Percentiles rank a stretch among this genome's conserved stretches.
Evolutionary conservation across 1,284 basidiomycete species (phyloP).

Genomic region (Sanghuangporus weigelae): DNA sequence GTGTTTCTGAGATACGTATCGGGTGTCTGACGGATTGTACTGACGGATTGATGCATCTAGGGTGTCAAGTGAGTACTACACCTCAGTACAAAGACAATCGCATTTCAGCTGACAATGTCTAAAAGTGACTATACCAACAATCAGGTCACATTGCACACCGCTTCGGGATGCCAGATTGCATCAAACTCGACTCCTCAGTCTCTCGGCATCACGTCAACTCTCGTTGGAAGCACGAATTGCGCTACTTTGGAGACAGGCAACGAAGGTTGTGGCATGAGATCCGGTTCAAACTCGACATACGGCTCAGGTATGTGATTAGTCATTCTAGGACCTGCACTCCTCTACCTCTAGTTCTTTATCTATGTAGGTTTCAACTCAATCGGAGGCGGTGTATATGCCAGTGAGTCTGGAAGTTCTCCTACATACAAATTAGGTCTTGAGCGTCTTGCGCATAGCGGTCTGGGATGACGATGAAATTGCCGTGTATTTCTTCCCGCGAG

Average conservation of each 20-base stretch:
- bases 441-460: conserved; percentile 42
- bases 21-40: background rate
- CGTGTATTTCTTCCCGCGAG: conserved; percentile 75
- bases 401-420: conserved; percentile 37
- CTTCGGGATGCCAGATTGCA: conserved; percentile 62
- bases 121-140: conserved; percentile 68
- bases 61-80: conserved; percentile 3
- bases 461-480: conserved; percentile 72
- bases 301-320: conserved; percentile 21
- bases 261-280: conserved; percentile 64
- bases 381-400: conserved; percentile 79
- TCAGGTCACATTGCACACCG: conserved; percentile 77
- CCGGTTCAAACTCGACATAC: conserved; percentile 24
- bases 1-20: background rate
- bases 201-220: conserved; percentile 51
- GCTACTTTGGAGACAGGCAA: conserved; percentile 62
- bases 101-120: conserved; percentile 23
- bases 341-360: conserved; percentile 13
- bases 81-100: background rate
- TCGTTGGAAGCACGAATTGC: conserved; percentile 68
- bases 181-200: conserved; percentile 38
- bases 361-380: conserved; percentile 50
- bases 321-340: conserved; percentile 49
- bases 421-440: background rate
- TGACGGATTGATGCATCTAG: conserved; percentile 5